Percentiles rank a stretch among this genome's conserved stretches.
Conservation (phyloP, 345 rosid species). For the Eucalyptus curtisii region DNA sequence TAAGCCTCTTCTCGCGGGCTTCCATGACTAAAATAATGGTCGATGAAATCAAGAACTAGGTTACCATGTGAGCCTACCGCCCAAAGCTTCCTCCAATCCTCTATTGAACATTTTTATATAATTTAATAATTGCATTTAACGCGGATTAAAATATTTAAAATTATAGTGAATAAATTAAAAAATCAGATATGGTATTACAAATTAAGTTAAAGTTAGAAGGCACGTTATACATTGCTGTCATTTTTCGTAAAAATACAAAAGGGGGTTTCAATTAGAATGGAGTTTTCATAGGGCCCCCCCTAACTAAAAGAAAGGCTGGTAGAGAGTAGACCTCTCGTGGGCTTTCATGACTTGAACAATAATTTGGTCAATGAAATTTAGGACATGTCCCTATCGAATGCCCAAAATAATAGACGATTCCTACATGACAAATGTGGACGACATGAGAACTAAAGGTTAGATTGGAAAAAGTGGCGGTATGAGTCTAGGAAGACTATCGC, state of each 20-base stretch:
- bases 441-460: background rate
- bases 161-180: fast-evolving
- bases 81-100: no score
- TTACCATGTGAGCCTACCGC: background rate
- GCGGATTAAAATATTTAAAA: fast-evolving
- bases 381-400: background rate
- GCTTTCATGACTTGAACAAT: background rate
- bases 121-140: fast-evolving
- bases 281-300: background rate
- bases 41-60: background rate
- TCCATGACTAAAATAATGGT: background rate
- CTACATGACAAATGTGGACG: background rate
- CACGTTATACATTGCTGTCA: fast-evolving
- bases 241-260: no score
- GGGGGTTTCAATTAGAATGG: background rate
- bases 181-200: fast-evolving
- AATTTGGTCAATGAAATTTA: background rate
- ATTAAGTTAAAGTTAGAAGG: no score
- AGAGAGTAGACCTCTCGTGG: background rate
- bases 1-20: background rate
- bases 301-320: background rate
- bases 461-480: background rate
- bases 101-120: no score
- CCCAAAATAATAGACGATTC: background rate
- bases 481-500: background rate